These are phyloP conservation scores for Neopestalotiopsis clavispora DNA, from an alignment of 2,329 filamentous ascomycete species.

Conservation along the genomic window DNA sequence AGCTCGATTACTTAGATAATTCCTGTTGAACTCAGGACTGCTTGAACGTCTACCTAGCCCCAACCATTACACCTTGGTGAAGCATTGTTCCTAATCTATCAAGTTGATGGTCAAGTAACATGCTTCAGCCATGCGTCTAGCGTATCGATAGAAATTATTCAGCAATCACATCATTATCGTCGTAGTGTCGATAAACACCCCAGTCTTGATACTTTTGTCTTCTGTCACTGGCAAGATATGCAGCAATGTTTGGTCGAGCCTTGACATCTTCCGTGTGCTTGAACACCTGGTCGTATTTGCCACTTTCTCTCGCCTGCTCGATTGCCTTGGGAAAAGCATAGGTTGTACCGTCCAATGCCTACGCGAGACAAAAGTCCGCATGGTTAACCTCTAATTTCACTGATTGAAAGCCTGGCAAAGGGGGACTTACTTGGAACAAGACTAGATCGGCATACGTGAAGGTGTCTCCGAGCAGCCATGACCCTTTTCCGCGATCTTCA, in stretches of 20 bases:
- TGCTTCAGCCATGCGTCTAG: too few relatives aligned
- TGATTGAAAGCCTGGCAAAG: not conserved
- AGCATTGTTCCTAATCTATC: too few relatives aligned
- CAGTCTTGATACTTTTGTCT: slow-evolving; percentile 59
- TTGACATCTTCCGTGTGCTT: slow-evolving; percentile 65
- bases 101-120: too few relatives aligned
- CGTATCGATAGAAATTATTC: not conserved
- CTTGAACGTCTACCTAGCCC: too few relatives aligned
- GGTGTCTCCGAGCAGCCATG: slow-evolving; percentile 66
- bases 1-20: too few relatives aligned
- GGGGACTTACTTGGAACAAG: slow-evolving; percentile 64
- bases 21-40: too few relatives aligned
- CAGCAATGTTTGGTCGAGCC: slow-evolving; percentile 65
- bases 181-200: slow-evolving; percentile 73
- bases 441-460: slow-evolving; percentile 75
- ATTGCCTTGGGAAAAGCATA: slow-evolving; percentile 74
- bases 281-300: slow-evolving; percentile 65
- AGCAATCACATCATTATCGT: slow-evolving; percentile 64
- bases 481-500: slow-evolving; percentile 57
- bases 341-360: slow-evolving; percentile 59
- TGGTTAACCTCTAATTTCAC: not conserved
- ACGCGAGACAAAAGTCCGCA: not conserved
- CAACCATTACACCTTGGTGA: too few relatives aligned
- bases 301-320: slow-evolving; percentile 53
- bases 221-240: slow-evolving; percentile 68